A percentile compares a stretch with the other conserved stretches of the same genome.
These are phyloP conservation scores for Karstenula rhodostoma DNA, from an alignment of 2,329 filamentous ascomycete species.

Conservation along the genomic window DNA sequence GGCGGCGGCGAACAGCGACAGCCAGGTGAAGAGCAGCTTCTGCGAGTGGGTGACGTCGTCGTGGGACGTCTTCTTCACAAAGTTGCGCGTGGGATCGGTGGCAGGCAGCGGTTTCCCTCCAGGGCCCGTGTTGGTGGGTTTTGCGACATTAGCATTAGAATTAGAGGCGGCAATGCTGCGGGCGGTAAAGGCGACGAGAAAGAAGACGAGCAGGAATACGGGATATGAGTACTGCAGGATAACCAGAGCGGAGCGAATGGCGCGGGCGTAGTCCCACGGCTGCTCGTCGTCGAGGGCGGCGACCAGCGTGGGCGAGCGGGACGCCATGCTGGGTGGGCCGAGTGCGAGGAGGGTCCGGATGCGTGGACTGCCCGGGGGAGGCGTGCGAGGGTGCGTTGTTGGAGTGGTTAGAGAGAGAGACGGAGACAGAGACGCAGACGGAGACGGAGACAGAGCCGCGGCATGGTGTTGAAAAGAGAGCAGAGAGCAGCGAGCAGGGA, in stretches of 20 bases:
- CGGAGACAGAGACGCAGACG: conserved; percentile 16
- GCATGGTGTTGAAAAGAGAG: conserved; percentile 18
- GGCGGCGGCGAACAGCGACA: conserved; percentile 73
- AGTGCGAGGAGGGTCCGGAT: background rate
- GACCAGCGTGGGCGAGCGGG: conserved; percentile 20
- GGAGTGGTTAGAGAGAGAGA: conserved; percentile 21
- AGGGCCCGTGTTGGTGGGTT: conserved; percentile 71
- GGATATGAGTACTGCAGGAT: conserved; percentile 68
- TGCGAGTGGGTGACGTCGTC: conserved; percentile 70
- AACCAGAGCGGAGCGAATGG: conserved; percentile 27
- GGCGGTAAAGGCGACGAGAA: conserved; percentile 67
- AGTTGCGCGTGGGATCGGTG: conserved; percentile 55
- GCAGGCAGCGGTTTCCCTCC: conserved; percentile 87
- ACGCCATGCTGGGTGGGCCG: conserved; percentile 27
- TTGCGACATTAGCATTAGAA: conserved; percentile 54
- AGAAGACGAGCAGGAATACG: conserved; percentile 70
- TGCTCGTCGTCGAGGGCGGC: conserved; percentile 21
- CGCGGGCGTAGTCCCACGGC: conserved; percentile 30
- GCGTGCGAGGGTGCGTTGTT: conserved; percentile 11
- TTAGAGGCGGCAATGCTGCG: conserved; percentile 66
- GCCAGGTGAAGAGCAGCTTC: conserved; percentile 77
- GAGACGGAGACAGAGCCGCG: conserved; percentile 16
- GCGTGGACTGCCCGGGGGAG: conserved; percentile 7
- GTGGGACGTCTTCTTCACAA: conserved; percentile 56
- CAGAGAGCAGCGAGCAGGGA: background rate